Evolutionary conservation across 2,329 filamentous ascomycete species (phyloP), one percentile per base, ranked within the genome.

Genomic region (Colletotrichum tropicicola): DNA sequence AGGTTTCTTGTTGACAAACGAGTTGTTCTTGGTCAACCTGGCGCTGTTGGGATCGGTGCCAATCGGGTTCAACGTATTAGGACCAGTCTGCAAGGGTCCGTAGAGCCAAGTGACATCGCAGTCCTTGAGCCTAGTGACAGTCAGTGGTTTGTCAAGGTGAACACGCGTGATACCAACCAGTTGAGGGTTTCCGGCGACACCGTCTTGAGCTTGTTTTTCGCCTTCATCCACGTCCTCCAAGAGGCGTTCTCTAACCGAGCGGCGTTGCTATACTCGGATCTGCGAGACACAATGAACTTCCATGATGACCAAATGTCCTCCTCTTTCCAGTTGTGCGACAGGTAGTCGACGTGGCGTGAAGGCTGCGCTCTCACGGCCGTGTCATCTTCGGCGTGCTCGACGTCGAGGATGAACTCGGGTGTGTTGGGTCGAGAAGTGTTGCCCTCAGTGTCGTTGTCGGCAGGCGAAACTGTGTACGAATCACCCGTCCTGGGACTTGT

Each of bases 231-330:
- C 1, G 94, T 96, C 75, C 96, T 87, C 96, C 96, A 99, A 0
- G 94, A 97, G 3, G 96, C 96, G 78, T 99, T 98, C 78, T 98
- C 96, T 28, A 98, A 79, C 52, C 96, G 86, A 32, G 90, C 90
- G 35, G 91, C 88, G 76, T 98, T 95, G 70, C 88, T 89, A 69
- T 97, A 97, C 56, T 92, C 87, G 65, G 89, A 89, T 71, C 91
- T 86, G 72, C 93, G 92, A 27, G 92, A 90, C 15, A 94, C 89
- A 71, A 98, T 93, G 75, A 97, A 96, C 74, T 94, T 90, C 96
- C 96, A 98, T 2, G 95, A 98, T 6, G 92, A 91, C 94, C 94
- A 98, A 25, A 98, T 97, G 78, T 99, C 95, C 77, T 98, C 94
- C 78, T 98, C 94, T 68, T 87, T 89, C 93, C 95, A 97, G 67